Evolutionary conservation across 2,329 filamentous ascomycete genomes (phyloP).

Genomic region (Neocucurbitaria cava): DNA sequence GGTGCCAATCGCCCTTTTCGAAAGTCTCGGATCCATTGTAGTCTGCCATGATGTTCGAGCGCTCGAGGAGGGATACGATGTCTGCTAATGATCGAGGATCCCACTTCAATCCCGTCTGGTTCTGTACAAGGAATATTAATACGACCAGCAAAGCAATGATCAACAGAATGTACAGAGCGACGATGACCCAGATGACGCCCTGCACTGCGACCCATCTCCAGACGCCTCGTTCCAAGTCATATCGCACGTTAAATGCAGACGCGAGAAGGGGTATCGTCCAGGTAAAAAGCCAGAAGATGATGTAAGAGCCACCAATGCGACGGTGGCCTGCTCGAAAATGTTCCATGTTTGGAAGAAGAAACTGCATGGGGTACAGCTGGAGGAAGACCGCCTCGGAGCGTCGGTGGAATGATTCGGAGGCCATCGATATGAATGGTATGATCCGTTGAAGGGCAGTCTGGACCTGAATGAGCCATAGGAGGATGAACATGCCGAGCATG

Average conservation of each 20-base stretch:
- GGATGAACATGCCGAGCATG: constrained; percentile 71
- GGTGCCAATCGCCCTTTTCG: constrained; percentile 59
- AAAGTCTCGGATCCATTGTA: constrained; percentile 74
- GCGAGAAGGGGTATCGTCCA: constrained; percentile 84
- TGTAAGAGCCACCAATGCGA: constrained; percentile 69
- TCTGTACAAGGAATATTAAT: constrained; percentile 68
- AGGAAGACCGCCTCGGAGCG: constrained; percentile 71
- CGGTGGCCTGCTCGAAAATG: constrained; percentile 73
- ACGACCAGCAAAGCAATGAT: constrained; percentile 65
- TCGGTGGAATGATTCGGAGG: constrained; percentile 65
- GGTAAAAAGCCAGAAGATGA: constrained; percentile 77
- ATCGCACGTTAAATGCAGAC: constrained; percentile 73
- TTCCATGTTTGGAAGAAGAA: constrained; percentile 71
- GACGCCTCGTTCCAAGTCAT: constrained; percentile 62
- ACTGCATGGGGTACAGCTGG: constrained; percentile 65
- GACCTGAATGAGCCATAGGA: constrained; percentile 80
- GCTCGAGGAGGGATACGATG: constrained; percentile 76
- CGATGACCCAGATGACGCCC: constrained; percentile 77
- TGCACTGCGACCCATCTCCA: constrained; percentile 86
- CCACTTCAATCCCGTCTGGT: constrained; percentile 81
- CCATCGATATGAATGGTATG: constrained; percentile 79
- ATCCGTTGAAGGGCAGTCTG: constrained; percentile 77
- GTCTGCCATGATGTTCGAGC: constrained; percentile 77
- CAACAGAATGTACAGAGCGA: constrained; percentile 75
- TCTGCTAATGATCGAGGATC: constrained; percentile 84